phyloP scores from a whole-genome alignment of 2,329 filamentous ascomycete species.

The Waltergamsia citrina region DNA sequence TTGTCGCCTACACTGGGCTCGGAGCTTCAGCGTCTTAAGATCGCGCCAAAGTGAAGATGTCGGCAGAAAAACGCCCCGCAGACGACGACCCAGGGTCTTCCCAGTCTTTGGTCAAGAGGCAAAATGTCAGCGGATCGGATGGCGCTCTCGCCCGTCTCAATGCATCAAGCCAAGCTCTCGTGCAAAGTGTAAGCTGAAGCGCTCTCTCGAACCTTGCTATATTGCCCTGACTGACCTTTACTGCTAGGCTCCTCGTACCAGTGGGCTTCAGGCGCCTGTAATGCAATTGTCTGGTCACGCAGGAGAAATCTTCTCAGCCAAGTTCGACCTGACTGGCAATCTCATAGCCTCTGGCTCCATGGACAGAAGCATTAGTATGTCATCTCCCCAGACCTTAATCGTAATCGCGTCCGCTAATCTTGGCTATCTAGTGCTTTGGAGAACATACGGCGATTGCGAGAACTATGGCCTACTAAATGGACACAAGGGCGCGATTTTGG shows the following conservation, averaged over 20 bases:
- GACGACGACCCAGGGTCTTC: slow-evolving; percentile 70
- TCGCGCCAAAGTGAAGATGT: too few species aligned
- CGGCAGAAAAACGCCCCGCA: slow-evolving; percentile 86
- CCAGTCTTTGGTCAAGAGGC: slow-evolving; percentile 82
- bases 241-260: slow-evolving; percentile 66
- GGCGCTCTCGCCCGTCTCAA: slow-evolving; percentile 41
- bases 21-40: too few species aligned
- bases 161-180: slow-evolving; percentile 36
- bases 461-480: slow-evolving; percentile 87
- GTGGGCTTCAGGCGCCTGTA: slow-evolving; percentile 76
- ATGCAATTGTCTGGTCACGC: slow-evolving; percentile 81
- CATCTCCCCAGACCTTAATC: too few species aligned
- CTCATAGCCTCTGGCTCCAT: slow-evolving; percentile 91
- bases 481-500: slow-evolving; percentile 83
- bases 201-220: neutral
- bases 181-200: slow-evolving; percentile 36
- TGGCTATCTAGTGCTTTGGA: slow-evolving; percentile 77
- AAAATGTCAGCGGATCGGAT: slow-evolving; percentile 51
- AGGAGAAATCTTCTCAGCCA: slow-evolving; percentile 85
- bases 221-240: slow-evolving; percentile 7
- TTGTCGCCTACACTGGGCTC: too few species aligned
- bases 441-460: slow-evolving; percentile 83
- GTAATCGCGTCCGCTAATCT: neutral
- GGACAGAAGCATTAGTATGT: slow-evolving; percentile 80
- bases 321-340: slow-evolving; percentile 82